phyloP scores from a whole-genome alignment of 345 rosid genomes.

The Gossypium longicalyx region DNA sequence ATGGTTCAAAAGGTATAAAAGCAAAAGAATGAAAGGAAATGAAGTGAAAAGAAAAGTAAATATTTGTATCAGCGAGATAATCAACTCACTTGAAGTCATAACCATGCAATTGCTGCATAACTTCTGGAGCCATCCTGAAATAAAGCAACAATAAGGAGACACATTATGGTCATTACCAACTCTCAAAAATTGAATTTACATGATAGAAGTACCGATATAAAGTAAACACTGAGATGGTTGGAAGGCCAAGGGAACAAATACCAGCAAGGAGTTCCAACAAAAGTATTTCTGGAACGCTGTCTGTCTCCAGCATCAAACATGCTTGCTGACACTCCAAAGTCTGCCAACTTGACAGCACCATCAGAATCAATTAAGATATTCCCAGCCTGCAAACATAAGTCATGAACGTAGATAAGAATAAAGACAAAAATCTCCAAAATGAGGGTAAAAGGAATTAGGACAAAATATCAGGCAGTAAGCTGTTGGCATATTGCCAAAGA shows the following conservation, averaged over 20 bases:
- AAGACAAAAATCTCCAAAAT: neutral
- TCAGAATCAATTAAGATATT: conserved; percentile 74
- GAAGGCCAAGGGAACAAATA: conserved; percentile 22
- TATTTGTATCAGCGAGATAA: conserved; percentile 7
- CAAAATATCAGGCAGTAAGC: neutral
- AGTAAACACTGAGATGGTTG: neutral
- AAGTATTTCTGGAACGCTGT: conserved; percentile 94
- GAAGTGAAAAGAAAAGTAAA: neutral
- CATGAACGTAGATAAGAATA: neutral
- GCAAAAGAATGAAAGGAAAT: conserved; percentile 7
- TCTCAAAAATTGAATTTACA: neutral
- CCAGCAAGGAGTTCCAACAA: conserved; percentile 99
- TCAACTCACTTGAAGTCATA: conserved; percentile 94
- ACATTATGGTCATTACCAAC: conserved; percentile 4
- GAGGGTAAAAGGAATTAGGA: neutral
- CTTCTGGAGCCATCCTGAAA: conserved; percentile 99
- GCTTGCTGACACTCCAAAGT: conserved; percentile 97
- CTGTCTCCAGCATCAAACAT: conserved; percentile 98
- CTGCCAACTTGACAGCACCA: conserved; percentile 90
- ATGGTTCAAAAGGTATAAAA: conserved; percentile 14
- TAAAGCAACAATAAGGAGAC: conserved; percentile 11
- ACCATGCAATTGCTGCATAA: conserved; percentile 98
- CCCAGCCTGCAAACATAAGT: conserved; percentile 61
- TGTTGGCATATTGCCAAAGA: neutral
- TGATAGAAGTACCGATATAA: neutral